phyloP scores from a whole-genome alignment of 2,329 filamentous ascomycete species.

The Stagonosporopsis cucurbitacearum region DNA sequence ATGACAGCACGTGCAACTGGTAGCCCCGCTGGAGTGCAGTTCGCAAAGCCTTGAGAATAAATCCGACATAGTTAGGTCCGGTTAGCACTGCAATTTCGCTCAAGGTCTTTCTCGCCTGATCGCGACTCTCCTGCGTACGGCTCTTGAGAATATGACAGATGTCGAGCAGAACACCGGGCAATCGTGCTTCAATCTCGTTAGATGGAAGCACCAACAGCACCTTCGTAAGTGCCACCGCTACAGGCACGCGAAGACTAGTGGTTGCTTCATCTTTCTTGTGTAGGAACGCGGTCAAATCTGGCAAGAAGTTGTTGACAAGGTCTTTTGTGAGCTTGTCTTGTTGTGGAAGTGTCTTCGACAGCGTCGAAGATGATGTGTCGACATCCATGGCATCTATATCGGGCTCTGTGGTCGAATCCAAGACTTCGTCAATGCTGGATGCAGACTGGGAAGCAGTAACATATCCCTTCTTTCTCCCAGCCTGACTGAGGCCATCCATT shows the following conservation, averaged over 20 bases:
- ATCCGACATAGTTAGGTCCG: slow-evolving; percentile 83
- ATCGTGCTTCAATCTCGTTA: slow-evolving; percentile 72
- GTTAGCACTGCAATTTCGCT: slow-evolving; percentile 81
- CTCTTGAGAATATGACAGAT: slow-evolving; percentile 92
- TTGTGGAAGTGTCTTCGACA: slow-evolving; percentile 71
- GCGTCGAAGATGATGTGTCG: slow-evolving; percentile 38
- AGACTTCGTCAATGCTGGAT: slow-evolving; percentile 26
- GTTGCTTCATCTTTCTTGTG: slow-evolving; percentile 95
- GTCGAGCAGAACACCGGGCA: slow-evolving; percentile 87
- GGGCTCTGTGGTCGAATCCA: slow-evolving; percentile 52
- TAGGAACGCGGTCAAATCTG: slow-evolving; percentile 80
- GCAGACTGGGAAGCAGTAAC: slow-evolving; percentile 19
- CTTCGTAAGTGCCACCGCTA: slow-evolving; percentile 88
- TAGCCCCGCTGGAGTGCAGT: slow-evolving; percentile 84
- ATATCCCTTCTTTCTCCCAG: slow-evolving; percentile 51
- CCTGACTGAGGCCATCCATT: slow-evolving; percentile 74
- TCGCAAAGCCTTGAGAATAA: slow-evolving; percentile 89
- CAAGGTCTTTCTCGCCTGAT: slow-evolving; percentile 88
- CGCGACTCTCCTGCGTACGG: slow-evolving; percentile 84
- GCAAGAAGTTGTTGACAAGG: slow-evolving; percentile 76
- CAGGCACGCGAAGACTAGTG: slow-evolving; percentile 89
- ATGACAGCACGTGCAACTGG: slow-evolving; percentile 93
- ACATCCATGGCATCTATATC: slow-evolving; percentile 35
- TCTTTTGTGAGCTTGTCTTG: slow-evolving; percentile 73
- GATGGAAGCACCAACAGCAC: slow-evolving; percentile 80